phyloP scores from a whole-genome alignment of 495 filamentous ascomycete species.

The Penicillium flavigenum region DNA sequence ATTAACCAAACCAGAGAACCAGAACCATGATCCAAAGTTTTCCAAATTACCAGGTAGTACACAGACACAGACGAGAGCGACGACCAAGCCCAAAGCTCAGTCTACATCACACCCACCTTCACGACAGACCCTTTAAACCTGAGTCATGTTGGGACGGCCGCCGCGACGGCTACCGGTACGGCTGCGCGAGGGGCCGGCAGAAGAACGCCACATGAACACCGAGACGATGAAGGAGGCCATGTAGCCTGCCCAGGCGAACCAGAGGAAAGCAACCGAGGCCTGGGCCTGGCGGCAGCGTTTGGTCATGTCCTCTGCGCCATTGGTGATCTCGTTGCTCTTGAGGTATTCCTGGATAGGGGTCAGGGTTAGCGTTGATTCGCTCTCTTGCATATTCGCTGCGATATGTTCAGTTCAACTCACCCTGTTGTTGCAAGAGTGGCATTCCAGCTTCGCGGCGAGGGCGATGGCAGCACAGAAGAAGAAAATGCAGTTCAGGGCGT shows the following conservation, averaged over 20 bases:
- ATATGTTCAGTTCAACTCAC: constrained; percentile 43
- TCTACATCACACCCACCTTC: neutral
- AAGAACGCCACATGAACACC: constrained; percentile 39
- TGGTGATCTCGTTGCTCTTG: constrained; percentile 56
- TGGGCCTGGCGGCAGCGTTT: constrained; percentile 70
- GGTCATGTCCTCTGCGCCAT: constrained; percentile 50
- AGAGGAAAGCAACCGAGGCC: constrained; percentile 67
- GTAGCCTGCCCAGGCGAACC: constrained; percentile 67
- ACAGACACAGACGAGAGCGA: neutral
- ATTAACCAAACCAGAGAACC: neutral
- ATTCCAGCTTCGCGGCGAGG: constrained; percentile 57
- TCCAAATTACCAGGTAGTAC: constrained; percentile 6
- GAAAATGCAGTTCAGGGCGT: constrained; percentile 62
- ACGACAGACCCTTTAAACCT: constrained; percentile 51
- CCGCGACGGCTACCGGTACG: constrained; percentile 41
- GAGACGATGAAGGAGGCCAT: constrained; percentile 54
- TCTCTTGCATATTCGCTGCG: neutral
- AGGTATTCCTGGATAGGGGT: constrained; percentile 42
- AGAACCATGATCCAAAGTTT: neutral
- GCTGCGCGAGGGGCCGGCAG: constrained; percentile 43
- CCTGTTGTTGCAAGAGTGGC: constrained; percentile 60
- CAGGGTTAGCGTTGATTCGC: constrained; percentile 3
- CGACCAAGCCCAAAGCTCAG: neutral
- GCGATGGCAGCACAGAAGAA: constrained; percentile 65
- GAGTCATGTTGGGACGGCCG: constrained; percentile 58